phyloP scores from a whole-genome alignment of 208 protist species.

The Trypanosoma brucei region DNA sequence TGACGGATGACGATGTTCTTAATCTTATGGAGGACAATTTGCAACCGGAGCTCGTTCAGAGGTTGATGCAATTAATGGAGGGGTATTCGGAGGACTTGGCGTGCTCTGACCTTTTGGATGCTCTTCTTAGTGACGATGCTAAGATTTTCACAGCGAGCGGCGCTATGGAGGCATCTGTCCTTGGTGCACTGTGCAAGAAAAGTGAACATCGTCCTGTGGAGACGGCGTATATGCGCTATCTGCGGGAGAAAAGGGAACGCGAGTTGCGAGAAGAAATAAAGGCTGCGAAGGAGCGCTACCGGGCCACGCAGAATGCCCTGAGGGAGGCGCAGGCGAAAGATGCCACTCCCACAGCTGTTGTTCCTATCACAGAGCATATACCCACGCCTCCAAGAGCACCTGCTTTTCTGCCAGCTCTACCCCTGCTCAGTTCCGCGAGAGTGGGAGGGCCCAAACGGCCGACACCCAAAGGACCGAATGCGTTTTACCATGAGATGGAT shows the following conservation, averaged over 20 bases:
- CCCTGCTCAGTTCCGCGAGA: too few species aligned
- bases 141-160: constrained; percentile 26
- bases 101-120: constrained; percentile 19
- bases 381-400: too few species aligned
- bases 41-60: constrained; percentile 40
- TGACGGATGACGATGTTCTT: constrained; percentile 23
- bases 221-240: constrained; percentile 44
- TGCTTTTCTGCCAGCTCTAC: too few species aligned
- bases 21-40: constrained; percentile 21
- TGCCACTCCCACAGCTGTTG: too few species aligned
- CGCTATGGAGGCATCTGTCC: constrained; percentile 25
- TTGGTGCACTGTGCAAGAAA: constrained; percentile 44
- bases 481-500: background rate
- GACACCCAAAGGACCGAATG: background rate
- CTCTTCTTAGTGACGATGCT: constrained; percentile 32
- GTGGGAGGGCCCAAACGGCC: background rate
- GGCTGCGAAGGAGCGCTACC: background rate
- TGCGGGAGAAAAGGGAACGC: constrained; percentile 48
- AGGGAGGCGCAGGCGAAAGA: too few species aligned
- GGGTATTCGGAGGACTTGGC: background rate
- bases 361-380: too few species aligned
- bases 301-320: background rate
- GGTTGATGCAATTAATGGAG: constrained; percentile 41
- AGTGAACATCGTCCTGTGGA: constrained; percentile 4
- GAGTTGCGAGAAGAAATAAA: constrained; percentile 23